Conservation (phyloP, 1,284 basidiomycete species). For the Rhizoctonia solani region DNA sequence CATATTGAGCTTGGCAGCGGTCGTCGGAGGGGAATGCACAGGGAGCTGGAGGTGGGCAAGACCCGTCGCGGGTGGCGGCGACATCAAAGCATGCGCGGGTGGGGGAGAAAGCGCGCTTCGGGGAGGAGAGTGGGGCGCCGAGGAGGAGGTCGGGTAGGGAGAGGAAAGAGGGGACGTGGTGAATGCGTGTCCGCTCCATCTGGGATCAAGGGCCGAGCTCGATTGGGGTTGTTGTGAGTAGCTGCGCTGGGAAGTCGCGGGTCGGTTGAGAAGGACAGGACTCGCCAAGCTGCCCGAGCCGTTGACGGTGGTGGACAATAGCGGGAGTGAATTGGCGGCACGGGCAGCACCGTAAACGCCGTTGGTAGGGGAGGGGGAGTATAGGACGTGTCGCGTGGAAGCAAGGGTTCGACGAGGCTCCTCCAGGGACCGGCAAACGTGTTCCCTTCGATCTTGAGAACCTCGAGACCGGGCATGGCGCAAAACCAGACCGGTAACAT, state of each 20-base stretch:
- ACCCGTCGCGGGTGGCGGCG: neutral
- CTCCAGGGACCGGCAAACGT: conserved; percentile 92
- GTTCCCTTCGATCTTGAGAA: conserved; percentile 89
- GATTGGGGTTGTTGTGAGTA: neutral
- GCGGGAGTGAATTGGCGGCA: conserved; percentile 16
- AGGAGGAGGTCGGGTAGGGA: neutral
- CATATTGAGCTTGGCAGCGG: conserved; percentile 41
- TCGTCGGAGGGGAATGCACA: conserved; percentile 36
- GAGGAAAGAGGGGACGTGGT: neutral
- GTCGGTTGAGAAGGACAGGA: conserved; percentile 40
- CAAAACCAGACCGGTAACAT: conserved; percentile 94
- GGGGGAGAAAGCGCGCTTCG: neutral
- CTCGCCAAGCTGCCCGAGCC: neutral
- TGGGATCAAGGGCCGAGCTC: neutral
- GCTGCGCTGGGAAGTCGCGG: neutral
- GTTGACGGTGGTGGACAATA: neutral
- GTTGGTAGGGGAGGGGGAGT: neutral
- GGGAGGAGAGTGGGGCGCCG: neutral
- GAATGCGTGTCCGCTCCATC: neutral
- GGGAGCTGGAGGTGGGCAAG: conserved; percentile 28
- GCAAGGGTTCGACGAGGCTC: conserved; percentile 79
- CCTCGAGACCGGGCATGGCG: conserved; percentile 79
- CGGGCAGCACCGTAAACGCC: conserved; percentile 9
- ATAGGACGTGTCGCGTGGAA: conserved; percentile 48
- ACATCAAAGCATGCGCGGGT: neutral